Evolutionary conservation across 768 basidiomycete species (phyloP), one percentile per base, ranked within the genome.

Genomic region (Daedalea quercina): DNA sequence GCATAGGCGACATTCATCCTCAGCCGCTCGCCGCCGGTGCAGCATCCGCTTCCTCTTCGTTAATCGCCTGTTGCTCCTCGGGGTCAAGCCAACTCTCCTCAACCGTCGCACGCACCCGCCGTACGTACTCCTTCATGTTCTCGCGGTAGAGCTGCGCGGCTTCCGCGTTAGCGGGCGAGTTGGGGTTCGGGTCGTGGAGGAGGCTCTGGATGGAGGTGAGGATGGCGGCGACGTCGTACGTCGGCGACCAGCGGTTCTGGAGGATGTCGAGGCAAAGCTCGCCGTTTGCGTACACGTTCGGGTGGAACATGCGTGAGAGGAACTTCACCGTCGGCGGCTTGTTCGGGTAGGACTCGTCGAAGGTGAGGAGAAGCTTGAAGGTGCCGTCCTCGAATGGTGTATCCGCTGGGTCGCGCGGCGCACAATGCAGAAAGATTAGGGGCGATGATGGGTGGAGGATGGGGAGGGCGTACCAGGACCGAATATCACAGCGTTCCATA

Each of bases 401-500:
- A 54, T 98, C 96, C 67, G 87, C 96, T 97, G 68, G 9, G 13
- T 13, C 43, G 9, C 20, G 50, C 28, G 28, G 6, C n/a, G n/a
- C n/a, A n/a, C 31, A 55, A 19, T 31, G 12, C 33, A 40, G 48
- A 50, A 25, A 45, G 54, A 53, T 33, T 34, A 22, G 43, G 51
- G 25, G 24, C 17, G 17, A 23, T 44, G 44, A 3, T 23, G n/a
- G 19, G 15, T 34, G 26, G 12, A 13, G 37, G 51, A 35, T 9
- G 35, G 4, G 1, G 34, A 7, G 33, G 17, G 71, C 86, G 64
- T 54, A 94, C 95, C 87, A 70, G 96, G 96, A 2, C 96, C 96
- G 65, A 99, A 98, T 57, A 99, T 99, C 53, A 99, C 96, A 1
- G 96, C 96, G 63, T 99, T 99, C 96, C 96, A 99, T 15, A 97